Evolutionary conservation across 1,139 yeast species (phyloP), one percentile per base, ranked within the genome.

Genomic region (Magnusiomyces tetraspermus): DNA sequence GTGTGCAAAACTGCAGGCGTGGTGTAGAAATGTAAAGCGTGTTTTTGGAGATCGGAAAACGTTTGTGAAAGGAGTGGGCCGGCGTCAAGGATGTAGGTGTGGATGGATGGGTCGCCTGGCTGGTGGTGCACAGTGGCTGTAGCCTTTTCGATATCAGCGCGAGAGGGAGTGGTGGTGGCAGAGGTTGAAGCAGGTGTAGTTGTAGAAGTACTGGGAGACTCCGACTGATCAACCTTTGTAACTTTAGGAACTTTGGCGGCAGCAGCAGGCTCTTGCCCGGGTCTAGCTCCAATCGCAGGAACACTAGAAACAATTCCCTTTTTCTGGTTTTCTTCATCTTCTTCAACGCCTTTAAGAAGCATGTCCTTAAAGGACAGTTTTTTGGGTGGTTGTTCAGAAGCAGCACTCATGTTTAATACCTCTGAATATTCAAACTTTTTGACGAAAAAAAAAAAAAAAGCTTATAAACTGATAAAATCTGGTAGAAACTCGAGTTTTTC

Each of bases 51-150:
- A 36, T 82, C 78, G 1, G 88, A 76, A n/a, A 86, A 86, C 5
- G 94, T 76, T 63, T 86, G 94, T 1, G 95, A 85, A 61, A 92
- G 84, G 62, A 92, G 73, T 11, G 98, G 98, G 53, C 96, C 95
- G 6, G 97, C 97, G 76, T 92, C 98, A 59, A 92, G 75, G 17
- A 92, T 84, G 54, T 92, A 72, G 41, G 26, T 46, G 21, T 46
- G 42, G 15, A 46, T 30, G 2, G 13, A 11, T 11, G 49, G 49
- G 10, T 36, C 49, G 21, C 41, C 49, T 4, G 41, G 42, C 5
- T 24, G 26, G 15, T 28, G 19, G 4, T 46, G 40, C 2, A 46
- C 49, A n/a, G 49, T 46, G 15, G 17, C 41, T 2, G 49, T 46
- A 19, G 40, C 30, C n/a, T 46, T n/a, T 6, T 33, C 49, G 22